These are phyloP conservation scores for Argentina anserina DNA, from an alignment of 306 rosid species.

Conservation along the genomic window DNA sequence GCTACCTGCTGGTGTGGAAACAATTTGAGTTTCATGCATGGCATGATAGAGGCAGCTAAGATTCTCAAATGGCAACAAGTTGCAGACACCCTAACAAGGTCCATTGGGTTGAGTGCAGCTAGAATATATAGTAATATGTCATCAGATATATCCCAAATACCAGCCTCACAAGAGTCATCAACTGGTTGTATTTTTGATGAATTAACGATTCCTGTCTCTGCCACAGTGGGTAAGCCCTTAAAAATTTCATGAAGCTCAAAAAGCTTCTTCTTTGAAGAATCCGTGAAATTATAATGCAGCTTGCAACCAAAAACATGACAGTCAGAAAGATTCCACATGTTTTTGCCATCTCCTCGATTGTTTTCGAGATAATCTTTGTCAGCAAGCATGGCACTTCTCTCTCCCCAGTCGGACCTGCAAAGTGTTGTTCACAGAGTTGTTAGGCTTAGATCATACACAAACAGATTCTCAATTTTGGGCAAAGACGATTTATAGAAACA, in stretches of 20 bases:
- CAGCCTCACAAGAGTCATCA: slow-evolving; percentile 37
- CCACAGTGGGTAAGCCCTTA: slow-evolving; percentile 63
- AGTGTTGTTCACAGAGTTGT: slow-evolving; percentile 7
- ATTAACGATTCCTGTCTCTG: slow-evolving; percentile 28
- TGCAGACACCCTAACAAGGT: slow-evolving; percentile 66
- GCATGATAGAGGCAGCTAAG: slow-evolving; percentile 69
- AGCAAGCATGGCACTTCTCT: slow-evolving; percentile 56
- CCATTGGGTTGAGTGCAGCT: slow-evolving; percentile 53
- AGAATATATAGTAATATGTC: slow-evolving; percentile 61
- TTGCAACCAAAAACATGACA: slow-evolving; percentile 90
- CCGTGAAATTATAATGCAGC: slow-evolving; percentile 46
- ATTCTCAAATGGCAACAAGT: slow-evolving; percentile 73
- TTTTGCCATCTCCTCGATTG: slow-evolving; percentile 27
- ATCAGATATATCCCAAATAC: slow-evolving; percentile 80
- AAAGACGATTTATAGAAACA: not conserved
- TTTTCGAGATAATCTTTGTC: slow-evolving; percentile 35
- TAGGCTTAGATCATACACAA: not conserved
- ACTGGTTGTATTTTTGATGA: slow-evolving; percentile 50
- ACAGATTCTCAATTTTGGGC: not conserved
- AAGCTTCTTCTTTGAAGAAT: slow-evolving; percentile 50
- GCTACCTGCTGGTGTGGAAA: slow-evolving; percentile 94
- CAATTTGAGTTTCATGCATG: slow-evolving; percentile 78
- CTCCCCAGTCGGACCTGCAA: slow-evolving; percentile 79
- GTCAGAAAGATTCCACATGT: slow-evolving; percentile 70
- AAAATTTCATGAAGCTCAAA: slow-evolving; percentile 93